These are phyloP conservation scores for Candida chauliodis DNA, from an alignment of 805 yeast species.

Conservation along the genomic window DNA sequence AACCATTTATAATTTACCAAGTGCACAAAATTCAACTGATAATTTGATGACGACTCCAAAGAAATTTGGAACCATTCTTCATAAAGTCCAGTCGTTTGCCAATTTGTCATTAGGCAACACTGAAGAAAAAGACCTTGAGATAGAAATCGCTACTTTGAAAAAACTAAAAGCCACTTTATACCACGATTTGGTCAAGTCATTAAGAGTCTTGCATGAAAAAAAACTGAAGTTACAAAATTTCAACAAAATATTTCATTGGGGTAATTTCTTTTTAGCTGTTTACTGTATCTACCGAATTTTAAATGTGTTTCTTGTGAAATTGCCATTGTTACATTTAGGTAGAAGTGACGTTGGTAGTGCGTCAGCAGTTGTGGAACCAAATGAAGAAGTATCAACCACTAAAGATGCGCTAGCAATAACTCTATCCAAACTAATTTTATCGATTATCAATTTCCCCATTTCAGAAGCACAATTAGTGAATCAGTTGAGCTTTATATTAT, in stretches of 20 bases:
- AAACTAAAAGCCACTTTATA: constrained; percentile 28
- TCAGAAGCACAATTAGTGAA: constrained; percentile 41
- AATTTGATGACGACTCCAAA: constrained; percentile 7
- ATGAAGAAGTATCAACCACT: constrained; percentile 5
- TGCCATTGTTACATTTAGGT: constrained; percentile 29
- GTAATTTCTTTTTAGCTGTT: constrained; percentile 33
- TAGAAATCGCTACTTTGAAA: constrained; percentile 37
- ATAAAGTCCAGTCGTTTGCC: constrained; percentile 42
- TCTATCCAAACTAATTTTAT: constrained; percentile 36
- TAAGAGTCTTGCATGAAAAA: constrained; percentile 17
- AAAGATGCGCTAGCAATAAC: constrained; percentile 50
- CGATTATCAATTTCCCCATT: constrained; percentile 22
- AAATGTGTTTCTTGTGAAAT: constrained; percentile 37
- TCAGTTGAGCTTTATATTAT: constrained; percentile 48
- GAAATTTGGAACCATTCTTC: constrained; percentile 26
- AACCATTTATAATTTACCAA: constrained; percentile 22
- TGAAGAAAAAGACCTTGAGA: constrained; percentile 31
- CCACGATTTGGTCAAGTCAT: constrained; percentile 23
- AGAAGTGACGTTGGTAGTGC: constrained; percentile 6
- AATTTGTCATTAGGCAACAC: constrained; percentile 20
- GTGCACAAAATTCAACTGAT: constrained; percentile 9
- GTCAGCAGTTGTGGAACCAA: constrained; percentile 4
- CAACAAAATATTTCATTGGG: constrained; percentile 11
- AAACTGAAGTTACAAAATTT: constrained; percentile 7
- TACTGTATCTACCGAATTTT: constrained; percentile 49